Base-by-base conservation (phyloP, 345 rosid genomes). In the Capsella bursapastoris region DNA sequence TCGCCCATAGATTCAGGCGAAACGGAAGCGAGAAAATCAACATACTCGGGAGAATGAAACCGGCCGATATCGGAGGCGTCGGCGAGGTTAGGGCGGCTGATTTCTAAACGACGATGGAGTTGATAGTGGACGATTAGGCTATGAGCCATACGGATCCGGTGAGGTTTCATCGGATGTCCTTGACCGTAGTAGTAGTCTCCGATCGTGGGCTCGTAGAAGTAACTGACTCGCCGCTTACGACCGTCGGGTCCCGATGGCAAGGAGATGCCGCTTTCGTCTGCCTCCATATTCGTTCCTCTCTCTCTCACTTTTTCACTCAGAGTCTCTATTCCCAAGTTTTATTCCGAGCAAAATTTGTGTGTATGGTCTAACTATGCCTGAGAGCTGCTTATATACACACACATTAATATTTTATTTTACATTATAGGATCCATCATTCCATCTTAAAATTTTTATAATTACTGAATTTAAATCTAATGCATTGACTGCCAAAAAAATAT, bases 151-250 rank as follows among this genome's bases (percentile, higher is more conserved):
- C 98, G 92, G 82, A 95, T 90, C 76, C 99, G 87, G 77, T 92
- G 98, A 75, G 99, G 99, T 79, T 95, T 95, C 99, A 95, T 92
- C 45, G 99, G 96, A 67, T 95, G 99, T 18, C 94, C 91, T 73
- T 92, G 97, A 34, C 98, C 98, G 75, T 92, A 95, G 83, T 92
- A 95, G 84, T 92, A 88, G 87, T 95, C 85, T 43, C 99, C 99
- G 81, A 95, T 90, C 38, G 99, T 83, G 7, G 99, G 98, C 73
- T 95, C 99, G 83, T 95, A 95, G 86, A 92, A 92, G 86, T 95
- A 95, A 73, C 88, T 88, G 29, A 95, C 98, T 8, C 99, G 90
- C 40, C 99, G 91, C 71, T 86, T 89, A 68, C 74, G 78, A 3
- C 85, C 99, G 78, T 95, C 99, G 49, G 96, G 89, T 5, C 97